Evolutionary conservation across 805 yeast species (phyloP), one percentile per base, ranked within the genome.

Genomic region (Vanderwaltozyma verrucispora): DNA sequence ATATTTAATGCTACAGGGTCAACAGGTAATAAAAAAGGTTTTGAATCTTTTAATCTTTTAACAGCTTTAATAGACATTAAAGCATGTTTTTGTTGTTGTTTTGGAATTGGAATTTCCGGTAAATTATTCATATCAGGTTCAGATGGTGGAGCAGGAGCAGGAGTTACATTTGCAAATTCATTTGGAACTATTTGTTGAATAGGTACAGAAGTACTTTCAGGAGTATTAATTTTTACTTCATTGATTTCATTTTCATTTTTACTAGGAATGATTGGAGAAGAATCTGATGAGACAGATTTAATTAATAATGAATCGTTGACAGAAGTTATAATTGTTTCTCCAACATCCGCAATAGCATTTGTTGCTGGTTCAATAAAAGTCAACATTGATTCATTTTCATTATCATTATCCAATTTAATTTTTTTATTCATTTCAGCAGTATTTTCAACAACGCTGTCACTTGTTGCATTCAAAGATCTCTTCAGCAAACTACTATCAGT

Each of bases 41-140:
- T 75, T 1, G 97, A 94, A 62, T 92, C 98, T 60, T 87, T 85
- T 52, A 89, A 71, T 44, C 97, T 68, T 59, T 83, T 86, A 44
- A 92, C 80, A 11, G 94, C 88, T 51, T 88, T 84, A 35, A 92
- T 69, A 2, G 88, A 74, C 44, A 84, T 81, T 15, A 74, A 48
- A 1, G 89, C 85, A 53, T 80, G 88, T 53, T 80, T 81, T 49
- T 74, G 71, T 62, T 92, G 97, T 60, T 92, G 96, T 36, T 71
- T 68, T 19, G 92, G 89, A 48, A 83, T 63, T 14, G 94, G 89
- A 45, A 67, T 53, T 11, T 49, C 65, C 2, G 89, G 84, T 18
- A 81, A 64, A 46, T 78, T 77, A 50, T 73, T 52, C 78, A 78
- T 72, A 50, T 80, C 87, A 0, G 88, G 86, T 53, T 80, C 87